Percentiles rank a stretch among this genome's conserved stretches.
Conservation (phyloP, 2,329 filamentous ascomycete species). For the Stemphylium beticola region DNA sequence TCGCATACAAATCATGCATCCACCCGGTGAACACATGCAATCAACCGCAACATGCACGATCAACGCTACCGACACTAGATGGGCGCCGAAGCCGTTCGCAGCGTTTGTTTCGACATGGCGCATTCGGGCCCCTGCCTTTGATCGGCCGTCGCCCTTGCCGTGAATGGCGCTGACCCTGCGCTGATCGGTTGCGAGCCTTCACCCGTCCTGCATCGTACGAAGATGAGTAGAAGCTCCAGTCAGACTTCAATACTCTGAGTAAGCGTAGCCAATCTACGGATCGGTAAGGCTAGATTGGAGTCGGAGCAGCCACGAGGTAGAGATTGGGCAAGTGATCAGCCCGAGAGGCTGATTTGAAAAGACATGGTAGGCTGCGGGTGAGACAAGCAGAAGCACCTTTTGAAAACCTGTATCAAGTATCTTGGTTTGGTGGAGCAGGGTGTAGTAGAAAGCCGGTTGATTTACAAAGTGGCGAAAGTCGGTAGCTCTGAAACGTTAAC, state of each 20-base stretch:
- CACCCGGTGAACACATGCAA: conserved; percentile 1
- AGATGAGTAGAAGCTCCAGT: not conserved
- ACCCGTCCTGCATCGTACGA: not conserved
- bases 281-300: not conserved
- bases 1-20: conserved; percentile 2
- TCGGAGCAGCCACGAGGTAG: conserved; percentile 26
- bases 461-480: not conserved
- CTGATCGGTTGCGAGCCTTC: conserved; percentile 7
- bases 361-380: conserved; percentile 24
- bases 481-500: conserved; percentile 1
- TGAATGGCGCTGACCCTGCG: conserved; percentile 7
- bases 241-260: not conserved
- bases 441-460: not conserved
- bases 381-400: conserved; percentile 12
- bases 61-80: not conserved
- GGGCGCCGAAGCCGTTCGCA: conserved; percentile 4
- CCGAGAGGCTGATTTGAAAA: conserved; percentile 11
- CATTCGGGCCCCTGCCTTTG: conserved; percentile 10
- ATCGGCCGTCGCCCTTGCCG: conserved; percentile 4
- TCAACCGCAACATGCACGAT: not conserved
- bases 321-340: conserved; percentile 23
- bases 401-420: conserved; percentile 5
- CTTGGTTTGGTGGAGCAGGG: not conserved
- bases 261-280: not conserved
- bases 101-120: not conserved